Evolutionary conservation across 768 basidiomycete species (phyloP).

Genomic region (Serpula lacrymans): DNA sequence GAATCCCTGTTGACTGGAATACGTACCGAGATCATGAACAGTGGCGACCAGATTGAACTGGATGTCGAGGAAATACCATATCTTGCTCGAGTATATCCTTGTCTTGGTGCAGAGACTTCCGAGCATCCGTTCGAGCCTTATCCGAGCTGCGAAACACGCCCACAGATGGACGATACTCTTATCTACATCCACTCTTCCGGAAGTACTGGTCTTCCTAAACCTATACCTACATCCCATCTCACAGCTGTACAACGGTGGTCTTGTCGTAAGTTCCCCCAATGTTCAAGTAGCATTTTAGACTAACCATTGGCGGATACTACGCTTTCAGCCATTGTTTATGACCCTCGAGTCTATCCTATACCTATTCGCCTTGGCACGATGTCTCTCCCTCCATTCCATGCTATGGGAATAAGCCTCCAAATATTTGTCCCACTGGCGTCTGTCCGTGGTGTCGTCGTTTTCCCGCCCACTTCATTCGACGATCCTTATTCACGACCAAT

Average conservation of each 20-base stretch:
- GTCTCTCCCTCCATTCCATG: conserved; percentile 40
- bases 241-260: conserved; percentile 30
- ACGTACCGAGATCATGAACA: not conserved
- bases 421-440: conserved; percentile 26
- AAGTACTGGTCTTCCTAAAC: conserved; percentile 4
- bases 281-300: too few relatives aligned
- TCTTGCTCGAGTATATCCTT: conserved; percentile 31
- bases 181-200: conserved; percentile 8
- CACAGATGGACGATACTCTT: not conserved
- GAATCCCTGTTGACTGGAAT: conserved; percentile 9
- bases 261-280: conserved; percentile 31
- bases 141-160: conserved; percentile 4
- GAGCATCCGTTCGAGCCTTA: conserved; percentile 10
- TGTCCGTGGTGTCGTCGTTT: conserved; percentile 24
- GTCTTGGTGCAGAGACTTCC: conserved; percentile 27
- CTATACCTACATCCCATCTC: too few relatives aligned
- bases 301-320: not conserved
- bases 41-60: not conserved
- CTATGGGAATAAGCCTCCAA: conserved; percentile 28
- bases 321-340: conserved; percentile 1
- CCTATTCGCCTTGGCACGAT: conserved; percentile 23
- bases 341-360: not conserved
- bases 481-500: conserved; percentile 10
- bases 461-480: conserved; percentile 23
- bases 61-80: conserved; percentile 9